Conservation (phyloP, 116 monocot genomes). For the Cymodocea nodosa region DNA sequence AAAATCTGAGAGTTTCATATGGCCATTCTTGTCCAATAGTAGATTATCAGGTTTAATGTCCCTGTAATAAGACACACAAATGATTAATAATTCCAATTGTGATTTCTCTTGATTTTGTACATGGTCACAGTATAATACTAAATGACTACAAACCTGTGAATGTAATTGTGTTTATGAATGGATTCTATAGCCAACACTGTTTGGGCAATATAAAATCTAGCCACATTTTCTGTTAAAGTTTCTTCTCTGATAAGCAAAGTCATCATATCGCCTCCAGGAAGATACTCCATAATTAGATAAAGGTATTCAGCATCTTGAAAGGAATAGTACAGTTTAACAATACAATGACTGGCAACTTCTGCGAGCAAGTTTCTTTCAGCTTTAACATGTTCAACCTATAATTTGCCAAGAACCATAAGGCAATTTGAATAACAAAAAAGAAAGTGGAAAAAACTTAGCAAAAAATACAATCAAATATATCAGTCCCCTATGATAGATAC, state of each 20-base stretch:
- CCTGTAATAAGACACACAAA: conserved; percentile 25
- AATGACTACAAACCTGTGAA: conserved; percentile 62
- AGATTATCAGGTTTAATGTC: conserved; percentile 98
- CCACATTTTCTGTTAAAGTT: conserved; percentile 79
- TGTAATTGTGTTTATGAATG: conserved; percentile 91
- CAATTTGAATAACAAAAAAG: not conserved
- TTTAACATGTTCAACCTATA: conserved; percentile 89
- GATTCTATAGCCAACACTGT: conserved; percentile 90
- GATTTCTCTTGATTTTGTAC: too few species aligned
- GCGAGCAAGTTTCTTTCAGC: conserved; percentile 94
- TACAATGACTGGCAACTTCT: conserved; percentile 95
- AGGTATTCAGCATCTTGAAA: conserved; percentile 92
- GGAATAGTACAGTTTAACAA: conserved; percentile 95
- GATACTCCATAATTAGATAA: conserved; percentile 93
- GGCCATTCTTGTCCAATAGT: conserved; percentile 83
- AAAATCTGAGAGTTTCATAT: conserved; percentile 97
- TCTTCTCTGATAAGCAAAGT: conserved; percentile 92
- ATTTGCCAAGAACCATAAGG: not conserved
- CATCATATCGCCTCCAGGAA: conserved; percentile 99
- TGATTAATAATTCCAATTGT: not conserved
- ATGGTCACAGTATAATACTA: not conserved
- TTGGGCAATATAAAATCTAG: conserved; percentile 93
- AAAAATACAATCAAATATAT: not conserved
- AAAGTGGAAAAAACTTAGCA: not conserved
- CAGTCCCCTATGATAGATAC: too few species aligned